Evolutionary conservation across 352 stramenopile genomes (phyloP), one percentile per base, ranked within the genome.

Genomic region (Pythium oligandrum): DNA sequence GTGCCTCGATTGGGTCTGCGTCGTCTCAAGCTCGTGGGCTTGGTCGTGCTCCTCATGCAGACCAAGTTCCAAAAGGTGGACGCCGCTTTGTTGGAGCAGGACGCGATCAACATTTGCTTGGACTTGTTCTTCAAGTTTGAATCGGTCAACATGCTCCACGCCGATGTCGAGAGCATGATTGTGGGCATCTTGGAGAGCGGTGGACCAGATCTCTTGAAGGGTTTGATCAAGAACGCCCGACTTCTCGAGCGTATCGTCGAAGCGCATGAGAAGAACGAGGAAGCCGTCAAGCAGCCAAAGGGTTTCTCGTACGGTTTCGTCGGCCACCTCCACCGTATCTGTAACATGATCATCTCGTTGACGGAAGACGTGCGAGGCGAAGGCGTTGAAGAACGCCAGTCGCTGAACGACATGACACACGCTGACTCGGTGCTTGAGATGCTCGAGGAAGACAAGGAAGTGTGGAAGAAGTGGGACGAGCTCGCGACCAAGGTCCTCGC

Each of bases 71-170:
- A 84, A 53, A 75, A 80, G 46, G 83, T 94, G 42, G 83, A 94
- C 51, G 68, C 74, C 3, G 79, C 68, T 17, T 51, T 94, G 35
- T 55, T 90, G 9, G 56, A 81, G 47, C 67, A 89, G 40, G 75
- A 90, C 43, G 83, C 70, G 11, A 84, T 93, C 48, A 70, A 86
- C 40, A 72, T 75, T 4, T 93, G 82, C 44, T 50, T 95, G 51
- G 78, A 93, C 49, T 66, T 95, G 53, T 95, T 95, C 55, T 95
- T 95, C 65, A 72, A 84, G 64, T 95, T 95, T 56, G 82, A 93
- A 51, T 87, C 69, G 44, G 82, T 92, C 44, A 95, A 93, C 64
- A 90, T 95, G 78, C 74, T 95, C 1, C 84, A 95, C 49, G 73
- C 84, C 1, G 82, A 95, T 40, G 72, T 95, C 26, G 84, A 95